A percentile compares a stretch with the other conserved stretches of the same genome.
Conservation (phyloP, 2,329 filamentous ascomycete genomes). For the Allantophomopsis lycopodina region DNA sequence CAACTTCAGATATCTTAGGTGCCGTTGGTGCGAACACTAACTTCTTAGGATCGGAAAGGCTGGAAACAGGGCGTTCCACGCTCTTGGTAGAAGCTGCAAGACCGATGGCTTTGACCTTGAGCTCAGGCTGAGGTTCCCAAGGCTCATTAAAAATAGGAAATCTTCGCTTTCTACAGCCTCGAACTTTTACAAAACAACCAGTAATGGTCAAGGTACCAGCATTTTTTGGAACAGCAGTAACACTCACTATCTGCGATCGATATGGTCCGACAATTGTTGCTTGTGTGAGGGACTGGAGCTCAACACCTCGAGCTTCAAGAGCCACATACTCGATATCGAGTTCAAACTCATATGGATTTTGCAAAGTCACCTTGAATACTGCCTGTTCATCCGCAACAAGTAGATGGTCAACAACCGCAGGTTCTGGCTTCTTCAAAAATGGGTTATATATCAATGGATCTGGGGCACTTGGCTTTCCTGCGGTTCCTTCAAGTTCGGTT, state of each 20-base stretch:
- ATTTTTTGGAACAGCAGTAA: slow-evolving; percentile 53
- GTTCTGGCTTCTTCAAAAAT: slow-evolving; percentile 57
- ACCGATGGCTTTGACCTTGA: slow-evolving; percentile 67
- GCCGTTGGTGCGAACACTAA: slow-evolving; percentile 23
- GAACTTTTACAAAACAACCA: slow-evolving; percentile 68
- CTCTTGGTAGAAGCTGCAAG: slow-evolving; percentile 29
- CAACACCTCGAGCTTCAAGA: slow-evolving; percentile 59
- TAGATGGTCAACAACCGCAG: slow-evolving; percentile 46
- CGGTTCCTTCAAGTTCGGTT: slow-evolving; percentile 29
- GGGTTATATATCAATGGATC: slow-evolving; percentile 95
- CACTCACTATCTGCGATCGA: slow-evolving; percentile 62
- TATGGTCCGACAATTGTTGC: slow-evolving; percentile 65
- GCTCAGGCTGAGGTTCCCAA: slow-evolving; percentile 57
- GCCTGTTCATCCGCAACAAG: slow-evolving; percentile 69
- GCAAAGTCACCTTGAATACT: slow-evolving; percentile 69
- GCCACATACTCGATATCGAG: slow-evolving; percentile 74
- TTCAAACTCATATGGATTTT: slow-evolving; percentile 91
- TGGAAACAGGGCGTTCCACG: slow-evolving; percentile 17
- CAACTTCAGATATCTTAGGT: slow-evolving; percentile 36
- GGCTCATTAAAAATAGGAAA: slow-evolving; percentile 73
- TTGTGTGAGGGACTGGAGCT: slow-evolving; percentile 53
- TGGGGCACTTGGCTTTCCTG: slow-evolving; percentile 24
- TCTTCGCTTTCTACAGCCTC: slow-evolving; percentile 65
- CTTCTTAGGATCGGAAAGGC: slow-evolving; percentile 19
- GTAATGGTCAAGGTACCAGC: slow-evolving; percentile 60